Base-by-base conservation (phyloP, 1,139 yeast genomes). In the Taphrina wiesneri region DNA sequence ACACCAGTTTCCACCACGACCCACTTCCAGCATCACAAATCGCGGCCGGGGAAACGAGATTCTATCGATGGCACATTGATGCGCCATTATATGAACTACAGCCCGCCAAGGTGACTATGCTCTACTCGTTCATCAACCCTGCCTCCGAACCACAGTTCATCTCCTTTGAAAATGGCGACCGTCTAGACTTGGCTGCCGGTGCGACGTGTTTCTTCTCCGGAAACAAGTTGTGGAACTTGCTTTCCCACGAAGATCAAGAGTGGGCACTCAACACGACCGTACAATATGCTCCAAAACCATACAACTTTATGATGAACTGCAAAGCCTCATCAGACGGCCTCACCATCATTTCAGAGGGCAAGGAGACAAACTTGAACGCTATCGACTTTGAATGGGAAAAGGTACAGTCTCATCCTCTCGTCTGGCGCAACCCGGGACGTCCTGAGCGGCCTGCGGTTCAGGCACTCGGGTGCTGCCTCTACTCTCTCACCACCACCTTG, bases 11-110 rank as follows among this genome's bases (percentile, higher is more conserved):
- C 82, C 96, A 90, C 77, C 86, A 86, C 71, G 78, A 81, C 21
- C 82, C 86, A 0, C 81, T 90, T 70, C 79, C 85, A n/a, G 81
- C 82, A 32, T 82, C 83, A 36, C 85, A 88, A 70, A 84, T 87
- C 72, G 81, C 82, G 2, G 79, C 83, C 34, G 84, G 86, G 66
- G 82, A 82, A 75, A 90, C 96, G 0, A 82, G 95, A 71, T 90
- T 86, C 75, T 90, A 89, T 82, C 84, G 96, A 78, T 90, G 96
- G 96, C 96, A 90, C 77, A 88, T 90, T 71, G 96, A 90, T 77
- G 87, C 93, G 56, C 96, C 96, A 4, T 82, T 90, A 61, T 90
- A 90, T 73, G 96, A 85, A 41, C 81, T 89, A 72, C 85, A 92
- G 7, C 96, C 96, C 32, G 96, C 96, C 36, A 82, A 87, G 71